Evolutionary conservation across 306 rosid genomes (phyloP), one percentile per base, ranked within the genome.

Genomic region (Pyrus betulifolia): DNA sequence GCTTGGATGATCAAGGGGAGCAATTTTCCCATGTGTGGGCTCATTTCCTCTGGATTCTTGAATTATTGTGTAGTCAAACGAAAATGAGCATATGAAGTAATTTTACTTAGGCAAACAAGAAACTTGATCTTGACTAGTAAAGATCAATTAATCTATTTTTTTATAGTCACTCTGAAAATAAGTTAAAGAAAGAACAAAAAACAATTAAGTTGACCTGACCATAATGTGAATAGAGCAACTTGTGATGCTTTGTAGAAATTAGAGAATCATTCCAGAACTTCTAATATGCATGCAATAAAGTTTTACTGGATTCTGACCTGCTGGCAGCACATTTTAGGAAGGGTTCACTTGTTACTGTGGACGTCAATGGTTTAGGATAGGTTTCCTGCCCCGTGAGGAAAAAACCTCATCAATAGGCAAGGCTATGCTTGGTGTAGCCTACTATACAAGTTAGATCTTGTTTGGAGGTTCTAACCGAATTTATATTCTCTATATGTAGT

Each of bases 401-500:
- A n/a, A n/a, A n/a, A n/a, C n/a, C n/a, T n/a, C n/a, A n/a, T n/a
- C n/a, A n/a, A n/a, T n/a, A n/a, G n/a, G n/a, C n/a, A n/a, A n/a
- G n/a, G n/a, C n/a, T n/a, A n/a, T n/a, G n/a, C n/a, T n/a, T n/a
- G n/a, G n/a, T n/a, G n/a, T n/a, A n/a, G n/a, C n/a, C n/a, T n/a
- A n/a, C n/a, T n/a, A n/a, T n/a, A n/a, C n/a, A n/a, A n/a, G n/a
- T 68, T 27, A 30, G 49, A 62, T 55, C 31, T 14, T 12, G 15
- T 66, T 67, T n/a, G 15, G 14, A 46, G 51, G 27, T 68, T 28
- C 70, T 82, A 59, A 87, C 52, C 25, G 54, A n/a, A 74, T 78
- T 23, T 78, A 9, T 78, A 35, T 70, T 78, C 22, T 44, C 15
- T 23, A 5, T 67, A 42, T 92, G 87, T 83, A 95, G 99, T 82